Conservation (phyloP, 2,329 filamentous ascomycete species). For the Grosmannia clavigera region DNA sequence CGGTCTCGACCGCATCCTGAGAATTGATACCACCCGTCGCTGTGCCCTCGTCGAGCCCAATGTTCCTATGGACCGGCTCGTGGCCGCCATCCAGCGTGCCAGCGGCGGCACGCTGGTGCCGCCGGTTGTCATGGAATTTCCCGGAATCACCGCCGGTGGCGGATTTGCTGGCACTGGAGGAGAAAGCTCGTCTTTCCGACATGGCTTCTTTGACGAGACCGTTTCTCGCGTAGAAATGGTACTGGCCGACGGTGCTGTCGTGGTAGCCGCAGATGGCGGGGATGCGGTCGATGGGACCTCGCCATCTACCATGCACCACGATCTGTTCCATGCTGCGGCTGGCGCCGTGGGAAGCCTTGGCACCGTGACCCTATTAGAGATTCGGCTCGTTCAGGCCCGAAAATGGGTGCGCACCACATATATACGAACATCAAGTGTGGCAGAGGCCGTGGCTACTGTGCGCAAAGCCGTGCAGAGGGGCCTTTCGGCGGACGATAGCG, state of each 20-base stretch:
- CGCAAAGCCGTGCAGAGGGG: conserved; percentile 28
- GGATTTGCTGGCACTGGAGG: conserved; percentile 59
- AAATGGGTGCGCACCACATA: conserved; percentile 52
- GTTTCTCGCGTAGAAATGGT: conserved; percentile 55
- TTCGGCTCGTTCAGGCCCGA: conserved; percentile 47
- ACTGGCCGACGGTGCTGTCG: conserved; percentile 52
- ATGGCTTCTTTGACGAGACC: conserved; percentile 58
- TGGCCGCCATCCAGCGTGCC: conserved; percentile 49
- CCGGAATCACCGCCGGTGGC: conserved; percentile 60
- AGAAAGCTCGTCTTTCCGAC: conserved; percentile 56
- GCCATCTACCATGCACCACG: conserved; percentile 23
- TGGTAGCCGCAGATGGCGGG: conserved; percentile 26
- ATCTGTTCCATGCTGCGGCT: conserved; percentile 52
- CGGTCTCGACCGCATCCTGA: conserved; percentile 48
- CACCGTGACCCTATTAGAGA: conserved; percentile 52
- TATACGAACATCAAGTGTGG: conserved; percentile 34
- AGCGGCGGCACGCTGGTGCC: conserved; percentile 41
- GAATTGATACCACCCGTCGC: conserved; percentile 40
- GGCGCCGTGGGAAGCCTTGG: conserved; percentile 57
- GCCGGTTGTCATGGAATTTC: conserved; percentile 64
- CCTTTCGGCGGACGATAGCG: not conserved
- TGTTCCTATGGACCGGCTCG: conserved; percentile 59
- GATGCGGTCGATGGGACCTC: conserved; percentile 5
- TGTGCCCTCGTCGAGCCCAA: conserved; percentile 62
- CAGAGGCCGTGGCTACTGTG: conserved; percentile 35